Evolutionary conservation across 2,329 filamentous ascomycete species (phyloP), one percentile per base, ranked within the genome.

Genomic region (Fusarium verticillioides): DNA sequence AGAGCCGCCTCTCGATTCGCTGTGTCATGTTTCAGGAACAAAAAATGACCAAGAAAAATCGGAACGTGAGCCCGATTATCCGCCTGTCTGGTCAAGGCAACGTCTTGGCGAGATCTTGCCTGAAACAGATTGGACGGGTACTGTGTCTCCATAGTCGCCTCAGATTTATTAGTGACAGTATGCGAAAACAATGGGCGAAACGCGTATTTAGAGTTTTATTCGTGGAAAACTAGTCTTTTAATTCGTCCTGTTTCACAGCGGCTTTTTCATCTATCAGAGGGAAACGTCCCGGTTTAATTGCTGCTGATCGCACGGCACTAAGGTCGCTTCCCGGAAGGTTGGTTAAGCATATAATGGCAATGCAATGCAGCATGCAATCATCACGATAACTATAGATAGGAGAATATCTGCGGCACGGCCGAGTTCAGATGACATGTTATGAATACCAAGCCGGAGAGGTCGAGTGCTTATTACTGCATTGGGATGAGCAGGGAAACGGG

Each of bases 11-110:
- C 44, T 69, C 50, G 32, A 69, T 58, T 69, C 59, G 64, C 39
- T 52, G 58, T 50, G 43, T 52, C 58, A 57, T 39, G 64, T 69
- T 69, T 69, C 66, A 69, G 44, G 34, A 57, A 63, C n/a, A n/a
- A 18, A n/a, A 18, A 46, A 30, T 57, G 34, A 52, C 44, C 64
- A 63, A 49, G 30, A 53, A 49, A 69, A 43, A 39, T 21, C 66
- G 66, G 66, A 57, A 42, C 53, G 19, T 15, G 15, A 52, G 47
- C 64, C 64, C 64, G 66, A 42, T 63, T 57, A 69, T 63, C 66
- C 66, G 66, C 26, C 42, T 44, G 9, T 46, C 28, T 21, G 7
- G 21, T 42, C 23, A 66, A 56, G 18, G 44, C 56, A 42, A 52
- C 34, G 42, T 32, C 63, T 69, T 69, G 66, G 66, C 64, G 36